Evolutionary conservation across 441 rosid species (phyloP), one percentile per base, ranked within the genome.

Genomic region (Hura crepitans): DNA sequence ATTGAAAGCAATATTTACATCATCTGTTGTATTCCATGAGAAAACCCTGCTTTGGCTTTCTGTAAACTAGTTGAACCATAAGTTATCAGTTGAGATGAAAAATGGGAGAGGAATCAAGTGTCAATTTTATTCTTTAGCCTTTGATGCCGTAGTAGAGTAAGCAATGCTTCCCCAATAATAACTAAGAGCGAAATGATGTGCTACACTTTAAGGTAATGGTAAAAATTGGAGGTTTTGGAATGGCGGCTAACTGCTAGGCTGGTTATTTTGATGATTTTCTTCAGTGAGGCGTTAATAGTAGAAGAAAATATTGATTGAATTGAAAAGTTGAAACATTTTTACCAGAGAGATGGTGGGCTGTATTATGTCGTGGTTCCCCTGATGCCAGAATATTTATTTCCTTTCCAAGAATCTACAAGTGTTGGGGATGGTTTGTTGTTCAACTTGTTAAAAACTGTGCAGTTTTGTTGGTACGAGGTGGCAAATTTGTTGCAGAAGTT

Each of bases 21-120:
- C 58, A 25, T 65, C 69, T 31, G 39, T 67, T 46, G 37, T 49
- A 68, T 73, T 13, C 54, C 67, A 14, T 43, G 2, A 56, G 47
- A 17, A 8, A 31, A 23, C 63, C 33, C 37, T 59, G 25, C 20
- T 74, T 25, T 46, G 11, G 25, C 46, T 49, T 18, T 6, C 37
- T 61, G 18, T 50, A 27, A 28, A 22, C 17, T 39, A 18, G 17
- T n/a, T 14, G 59, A 57, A 46, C 35, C 10, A 50, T 51, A 13
- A 28, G 17, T 43, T 64, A 68, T 20, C 14, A 5, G 27, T 35
- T 54, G 31, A 22, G 42, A 23, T 61, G 31, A 22, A 2, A 27
- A 27, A 47, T 11, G n/a, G 15, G 64, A 20, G 25, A 27, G 53
- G 46, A 20, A 49, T 51, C 46, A 66, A 33, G 22, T 5, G 7